Percentiles rank a stretch among this genome's conserved stretches.
Conservation (phyloP, 2,329 filamentous ascomycete species). For the Colletotrichum sansevieriae region DNA sequence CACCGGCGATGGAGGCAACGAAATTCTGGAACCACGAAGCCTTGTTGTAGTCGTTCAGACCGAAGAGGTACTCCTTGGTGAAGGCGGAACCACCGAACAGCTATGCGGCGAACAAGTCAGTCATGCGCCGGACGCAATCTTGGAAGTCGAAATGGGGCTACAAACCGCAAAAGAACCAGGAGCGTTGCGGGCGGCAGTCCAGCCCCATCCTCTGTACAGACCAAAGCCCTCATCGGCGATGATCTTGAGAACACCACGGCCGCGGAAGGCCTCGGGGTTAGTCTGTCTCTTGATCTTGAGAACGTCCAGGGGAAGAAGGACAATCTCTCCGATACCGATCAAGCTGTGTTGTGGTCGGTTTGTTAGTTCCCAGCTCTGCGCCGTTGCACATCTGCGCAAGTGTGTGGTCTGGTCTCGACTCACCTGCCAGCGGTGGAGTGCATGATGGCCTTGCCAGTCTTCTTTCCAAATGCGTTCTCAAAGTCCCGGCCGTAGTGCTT, state of each 20-base stretch:
- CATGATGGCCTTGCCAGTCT: slow-evolving; percentile 98
- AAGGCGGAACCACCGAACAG: slow-evolving; percentile 98
- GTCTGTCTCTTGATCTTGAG: slow-evolving; percentile 99
- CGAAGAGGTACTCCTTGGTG: slow-evolving; percentile 96
- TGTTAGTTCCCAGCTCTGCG: neutral
- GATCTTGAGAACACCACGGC: slow-evolving; percentile 90
- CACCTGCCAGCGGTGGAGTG: slow-evolving; percentile 94
- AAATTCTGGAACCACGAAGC: slow-evolving; percentile 98
- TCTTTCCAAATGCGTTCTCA: slow-evolving; percentile 91
- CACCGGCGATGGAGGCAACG: slow-evolving; percentile 93
- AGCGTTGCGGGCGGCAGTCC: slow-evolving; percentile 97
- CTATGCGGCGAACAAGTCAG: slow-evolving; percentile 56
- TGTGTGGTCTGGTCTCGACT: slow-evolving; percentile 40
- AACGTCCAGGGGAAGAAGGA: slow-evolving; percentile 94
- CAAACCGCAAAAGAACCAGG: slow-evolving; percentile 95
- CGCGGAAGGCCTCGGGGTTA: slow-evolving; percentile 97
- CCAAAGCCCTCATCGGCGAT: slow-evolving; percentile 95
- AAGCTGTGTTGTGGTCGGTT: slow-evolving; percentile 67
- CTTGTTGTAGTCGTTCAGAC: slow-evolving; percentile 93
- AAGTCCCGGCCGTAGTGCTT: slow-evolving; percentile 85
- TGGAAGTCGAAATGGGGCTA: slow-evolving; percentile 42
- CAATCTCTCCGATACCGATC: slow-evolving; percentile 97
- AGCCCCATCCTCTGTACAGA: slow-evolving; percentile 95
- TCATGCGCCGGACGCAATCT: neutral
- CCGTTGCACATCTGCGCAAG: neutral